phyloP scores from a whole-genome alignment of 2,329 filamentous ascomycete species.

The Fusarium anthophilum region DNA sequence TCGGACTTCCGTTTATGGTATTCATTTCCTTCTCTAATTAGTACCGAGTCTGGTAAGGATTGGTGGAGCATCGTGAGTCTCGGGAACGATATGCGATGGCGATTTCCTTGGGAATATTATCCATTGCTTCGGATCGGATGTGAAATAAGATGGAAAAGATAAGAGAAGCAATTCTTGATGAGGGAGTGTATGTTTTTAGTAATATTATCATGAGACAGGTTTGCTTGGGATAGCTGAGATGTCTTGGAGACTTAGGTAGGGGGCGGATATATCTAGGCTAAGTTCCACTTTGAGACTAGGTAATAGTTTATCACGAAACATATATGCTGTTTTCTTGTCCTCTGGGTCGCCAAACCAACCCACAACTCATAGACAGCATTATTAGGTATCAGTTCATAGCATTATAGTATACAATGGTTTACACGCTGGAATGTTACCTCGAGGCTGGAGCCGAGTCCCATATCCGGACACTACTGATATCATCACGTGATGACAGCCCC shows the following conservation, averaged over 20 bases:
- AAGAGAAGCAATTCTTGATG: neutral
- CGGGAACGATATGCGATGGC: neutral
- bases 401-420: neutral
- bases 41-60: constrained; percentile 11
- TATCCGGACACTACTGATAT: neutral
- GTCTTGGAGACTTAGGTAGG: neutral
- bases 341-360: neutral
- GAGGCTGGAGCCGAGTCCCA: neutral
- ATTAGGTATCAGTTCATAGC: neutral
- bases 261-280: neutral
- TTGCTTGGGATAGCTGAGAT: neutral
- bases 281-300: neutral
- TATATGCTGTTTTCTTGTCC: neutral
- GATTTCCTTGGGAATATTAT: neutral
- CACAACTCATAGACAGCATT: neutral
- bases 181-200: neutral
- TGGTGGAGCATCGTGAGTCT: constrained; percentile 10
- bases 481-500: constrained; percentile 5
- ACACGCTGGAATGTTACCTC: neutral
- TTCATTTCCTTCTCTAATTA: constrained; percentile 20
- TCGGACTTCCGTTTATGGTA: constrained; percentile 5
- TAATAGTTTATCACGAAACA: neutral
- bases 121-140: neutral
- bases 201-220: neutral
- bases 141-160: neutral